phyloP scores from a whole-genome alignment of 2,329 filamentous ascomycete genomes.

The Cytospora mali region DNA sequence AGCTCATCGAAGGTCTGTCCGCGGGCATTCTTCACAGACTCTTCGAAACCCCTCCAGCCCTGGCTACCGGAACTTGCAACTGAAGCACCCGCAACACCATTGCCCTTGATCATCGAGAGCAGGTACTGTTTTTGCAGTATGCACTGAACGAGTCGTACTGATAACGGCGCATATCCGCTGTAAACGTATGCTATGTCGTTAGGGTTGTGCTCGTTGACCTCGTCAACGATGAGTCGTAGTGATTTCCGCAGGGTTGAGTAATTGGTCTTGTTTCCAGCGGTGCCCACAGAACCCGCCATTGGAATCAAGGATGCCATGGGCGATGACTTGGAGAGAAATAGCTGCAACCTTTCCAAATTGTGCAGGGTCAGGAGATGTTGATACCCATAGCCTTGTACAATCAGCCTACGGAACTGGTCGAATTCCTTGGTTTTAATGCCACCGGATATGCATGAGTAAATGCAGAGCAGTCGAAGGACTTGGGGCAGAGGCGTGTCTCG shows the following conservation, averaged over 20 bases:
- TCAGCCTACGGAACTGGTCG: slow-evolving; percentile 83
- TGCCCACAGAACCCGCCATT: slow-evolving; percentile 61
- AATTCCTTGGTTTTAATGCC: slow-evolving; percentile 87
- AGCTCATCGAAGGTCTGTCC: slow-evolving; percentile 90
- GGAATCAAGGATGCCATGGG: slow-evolving; percentile 81
- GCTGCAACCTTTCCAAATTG: slow-evolving; percentile 83
- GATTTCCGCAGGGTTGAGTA: slow-evolving; percentile 86
- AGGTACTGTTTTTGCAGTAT: slow-evolving; percentile 89
- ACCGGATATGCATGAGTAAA: slow-evolving; percentile 88
- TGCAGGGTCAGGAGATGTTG: slow-evolving; percentile 91
- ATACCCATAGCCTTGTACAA: slow-evolving; percentile 91
- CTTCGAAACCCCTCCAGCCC: slow-evolving; percentile 93
- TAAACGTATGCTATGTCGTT: slow-evolving; percentile 98
- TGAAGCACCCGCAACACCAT: slow-evolving; percentile 49
- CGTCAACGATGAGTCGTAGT: slow-evolving; percentile 88
- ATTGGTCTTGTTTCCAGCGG: slow-evolving; percentile 76
- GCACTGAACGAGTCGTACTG: slow-evolving; percentile 87
- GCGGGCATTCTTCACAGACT: slow-evolving; percentile 82
- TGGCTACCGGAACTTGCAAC: slow-evolving; percentile 63
- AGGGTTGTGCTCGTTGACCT: slow-evolving; percentile 92
- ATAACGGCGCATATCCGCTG: slow-evolving; percentile 93
- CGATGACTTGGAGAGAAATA: slow-evolving; percentile 77
- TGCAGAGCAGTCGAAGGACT: slow-evolving; percentile 81
- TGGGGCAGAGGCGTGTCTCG: slow-evolving; percentile 80
- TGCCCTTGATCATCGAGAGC: slow-evolving; percentile 68